Evolutionary conservation across 129 eudicot species (phyloP).

Genomic region (Flaveria ramosissima): DNA sequence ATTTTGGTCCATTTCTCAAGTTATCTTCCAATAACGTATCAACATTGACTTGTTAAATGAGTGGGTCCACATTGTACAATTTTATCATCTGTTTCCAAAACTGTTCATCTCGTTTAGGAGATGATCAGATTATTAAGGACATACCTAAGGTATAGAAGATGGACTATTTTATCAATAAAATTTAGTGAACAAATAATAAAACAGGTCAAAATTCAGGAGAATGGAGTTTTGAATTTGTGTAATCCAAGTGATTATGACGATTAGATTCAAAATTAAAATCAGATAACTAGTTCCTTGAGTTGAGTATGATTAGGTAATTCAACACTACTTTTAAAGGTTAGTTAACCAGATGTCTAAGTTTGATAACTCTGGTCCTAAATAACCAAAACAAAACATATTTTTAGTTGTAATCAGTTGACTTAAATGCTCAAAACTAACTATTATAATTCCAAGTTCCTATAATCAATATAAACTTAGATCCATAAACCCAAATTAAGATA

Average conservation of each 20-base stretch:
- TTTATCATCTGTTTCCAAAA: not conserved
- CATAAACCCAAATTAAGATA: not conserved
- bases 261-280: not conserved
- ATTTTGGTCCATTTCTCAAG: not conserved
- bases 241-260: not conserved
- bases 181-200: not conserved
- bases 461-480: not conserved
- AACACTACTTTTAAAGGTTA: not conserved
- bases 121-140: not conserved
- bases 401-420: not conserved
- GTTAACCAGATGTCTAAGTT: not conserved
- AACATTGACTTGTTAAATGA: not conserved
- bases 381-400: not conserved
- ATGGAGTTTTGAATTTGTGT: not conserved
- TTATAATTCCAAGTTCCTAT: not conserved
- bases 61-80: not conserved
- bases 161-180: not conserved
- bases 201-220: not conserved
- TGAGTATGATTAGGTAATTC: not conserved
- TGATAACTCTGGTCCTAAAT: conserved; percentile 1
- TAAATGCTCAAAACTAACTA: not conserved
- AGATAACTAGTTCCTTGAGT: not conserved
- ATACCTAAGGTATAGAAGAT: not conserved
- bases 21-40: too few species aligned
- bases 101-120: not conserved